Percentiles rank a stretch among this genome's conserved stretches.
These are phyloP conservation scores for Xylogone sp. DNA, from an alignment of 2,329 filamentous ascomycete genomes.

Conservation along the genomic window DNA sequence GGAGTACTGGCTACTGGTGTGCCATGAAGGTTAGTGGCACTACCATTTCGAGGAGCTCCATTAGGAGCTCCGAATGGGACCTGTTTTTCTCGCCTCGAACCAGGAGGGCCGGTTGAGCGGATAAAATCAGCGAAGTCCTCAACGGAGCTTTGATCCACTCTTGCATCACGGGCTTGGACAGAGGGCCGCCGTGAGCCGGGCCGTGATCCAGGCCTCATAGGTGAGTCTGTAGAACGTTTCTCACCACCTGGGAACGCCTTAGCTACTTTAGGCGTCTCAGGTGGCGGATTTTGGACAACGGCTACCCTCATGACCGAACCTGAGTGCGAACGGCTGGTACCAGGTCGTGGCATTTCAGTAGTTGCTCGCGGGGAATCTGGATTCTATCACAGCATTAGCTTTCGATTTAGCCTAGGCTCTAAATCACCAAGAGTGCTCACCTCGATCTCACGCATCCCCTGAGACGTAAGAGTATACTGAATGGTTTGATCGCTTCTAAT, in stretches of 20 bases:
- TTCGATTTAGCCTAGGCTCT: background rate
- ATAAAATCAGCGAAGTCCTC: conserved; percentile 88
- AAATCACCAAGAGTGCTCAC: conserved; percentile 41
- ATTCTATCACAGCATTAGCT: conserved; percentile 13
- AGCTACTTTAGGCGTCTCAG: conserved; percentile 10
- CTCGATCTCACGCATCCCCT: conserved; percentile 73
- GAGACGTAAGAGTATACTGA: conserved; percentile 76
- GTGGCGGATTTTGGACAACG: conserved; percentile 20
- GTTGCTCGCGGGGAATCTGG: conserved; percentile 8
- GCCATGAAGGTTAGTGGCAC: conserved; percentile 13
- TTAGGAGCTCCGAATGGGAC: conserved; percentile 21
- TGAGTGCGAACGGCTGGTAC: background rate
- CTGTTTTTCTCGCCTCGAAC: conserved; percentile 18
- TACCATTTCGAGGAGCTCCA: conserved; percentile 21
- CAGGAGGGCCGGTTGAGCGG: conserved; percentile 72
- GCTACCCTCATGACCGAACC: background rate
- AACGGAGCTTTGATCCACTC: conserved; percentile 66
- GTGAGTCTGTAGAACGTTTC: background rate
- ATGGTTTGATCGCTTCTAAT: conserved; percentile 81
- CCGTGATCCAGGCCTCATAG: conserved; percentile 12
- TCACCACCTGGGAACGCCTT: conserved; percentile 10
- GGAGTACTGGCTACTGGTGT: conserved; percentile 13
- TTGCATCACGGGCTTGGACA: conserved; percentile 63
- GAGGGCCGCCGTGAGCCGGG: conserved; percentile 16
- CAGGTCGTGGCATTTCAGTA: background rate